These are phyloP conservation scores for Hypoxylon rickii DNA, from an alignment of 495 filamentous ascomycete genomes.

Conservation along the genomic window DNA sequence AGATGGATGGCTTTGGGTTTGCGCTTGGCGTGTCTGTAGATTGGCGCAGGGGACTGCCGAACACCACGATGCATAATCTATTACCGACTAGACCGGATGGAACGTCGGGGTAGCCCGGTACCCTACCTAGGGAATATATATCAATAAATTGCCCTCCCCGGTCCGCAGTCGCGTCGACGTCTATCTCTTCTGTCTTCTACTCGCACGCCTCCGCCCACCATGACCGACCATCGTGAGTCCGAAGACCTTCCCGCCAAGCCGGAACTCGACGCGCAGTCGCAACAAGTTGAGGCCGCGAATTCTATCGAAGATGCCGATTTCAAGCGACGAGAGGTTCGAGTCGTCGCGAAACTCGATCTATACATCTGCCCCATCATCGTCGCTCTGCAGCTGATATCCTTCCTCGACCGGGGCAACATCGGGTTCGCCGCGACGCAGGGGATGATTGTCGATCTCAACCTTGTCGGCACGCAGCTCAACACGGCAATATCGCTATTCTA, in stretches of 20 bases:
- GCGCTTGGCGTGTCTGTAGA: constrained; percentile 16
- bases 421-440: constrained; percentile 47
- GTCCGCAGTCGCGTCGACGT: constrained; percentile 1
- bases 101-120: constrained; percentile 25
- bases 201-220: neutral
- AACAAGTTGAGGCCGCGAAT: constrained; percentile 14
- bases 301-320: constrained; percentile 25
- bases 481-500: constrained; percentile 40
- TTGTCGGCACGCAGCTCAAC: constrained; percentile 47
- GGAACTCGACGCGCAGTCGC: constrained; percentile 21
- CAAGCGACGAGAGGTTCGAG: constrained; percentile 29
- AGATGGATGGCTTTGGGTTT: neutral
- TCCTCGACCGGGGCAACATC: constrained; percentile 50
- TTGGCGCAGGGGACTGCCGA: constrained; percentile 18
- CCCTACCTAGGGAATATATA: neutral
- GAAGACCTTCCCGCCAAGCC: constrained; percentile 21
- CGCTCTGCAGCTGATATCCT: constrained; percentile 45
- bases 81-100: constrained; percentile 22
- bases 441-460: constrained; percentile 44
- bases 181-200: neutral
- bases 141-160: constrained; percentile 1
- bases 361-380: constrained; percentile 50
- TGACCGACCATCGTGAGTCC: constrained; percentile 21
- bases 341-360: constrained; percentile 47
- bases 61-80: constrained; percentile 12